Conservation (phyloP, 139 green algal species). For the Tetraselmis striata region DNA sequence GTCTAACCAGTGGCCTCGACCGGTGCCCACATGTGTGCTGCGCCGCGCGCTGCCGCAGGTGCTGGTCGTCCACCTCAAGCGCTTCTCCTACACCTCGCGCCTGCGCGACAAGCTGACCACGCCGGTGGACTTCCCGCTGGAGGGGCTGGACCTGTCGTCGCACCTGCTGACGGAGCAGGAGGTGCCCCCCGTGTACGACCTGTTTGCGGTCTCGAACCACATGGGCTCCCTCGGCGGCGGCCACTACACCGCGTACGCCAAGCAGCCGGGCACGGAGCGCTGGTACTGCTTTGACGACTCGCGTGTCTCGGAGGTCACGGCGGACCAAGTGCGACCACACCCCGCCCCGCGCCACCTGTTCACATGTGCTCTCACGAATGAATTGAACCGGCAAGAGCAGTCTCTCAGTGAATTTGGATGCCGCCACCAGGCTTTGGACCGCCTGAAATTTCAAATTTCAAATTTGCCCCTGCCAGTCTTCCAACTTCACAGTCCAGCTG, state of each 20-base stretch:
- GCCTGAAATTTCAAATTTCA: no score
- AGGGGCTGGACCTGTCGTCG: conserved; percentile 66
- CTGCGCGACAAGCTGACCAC: conserved; percentile 83
- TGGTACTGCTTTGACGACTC: conserved; percentile 91
- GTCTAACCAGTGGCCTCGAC: no score
- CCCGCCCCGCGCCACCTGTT: no score
- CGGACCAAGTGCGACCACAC: conserved; percentile 1
- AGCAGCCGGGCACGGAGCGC: conserved; percentile 36
- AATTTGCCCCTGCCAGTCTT: no score
- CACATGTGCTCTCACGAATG: no score
- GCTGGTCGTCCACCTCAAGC: conserved; percentile 93
- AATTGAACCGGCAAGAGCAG: conserved; percentile 2
- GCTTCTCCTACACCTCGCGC: conserved; percentile 76
- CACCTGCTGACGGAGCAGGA: conserved; percentile 33
- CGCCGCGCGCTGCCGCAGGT: conserved; percentile 42
- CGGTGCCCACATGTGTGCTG: no score
- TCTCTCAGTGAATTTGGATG: no score
- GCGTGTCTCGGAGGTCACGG: conserved; percentile 16
- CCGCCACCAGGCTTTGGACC: no score
- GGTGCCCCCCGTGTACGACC: conserved; percentile 66
- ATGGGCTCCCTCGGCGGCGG: conserved; percentile 84
- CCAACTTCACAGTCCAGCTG: no score
- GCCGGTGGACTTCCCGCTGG: conserved; percentile 58
- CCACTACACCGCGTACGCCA: conserved; percentile 90
- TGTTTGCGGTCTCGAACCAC: conserved; percentile 90